phyloP scores from a whole-genome alignment of 441 rosid species.

The Viola pubescens region DNA sequence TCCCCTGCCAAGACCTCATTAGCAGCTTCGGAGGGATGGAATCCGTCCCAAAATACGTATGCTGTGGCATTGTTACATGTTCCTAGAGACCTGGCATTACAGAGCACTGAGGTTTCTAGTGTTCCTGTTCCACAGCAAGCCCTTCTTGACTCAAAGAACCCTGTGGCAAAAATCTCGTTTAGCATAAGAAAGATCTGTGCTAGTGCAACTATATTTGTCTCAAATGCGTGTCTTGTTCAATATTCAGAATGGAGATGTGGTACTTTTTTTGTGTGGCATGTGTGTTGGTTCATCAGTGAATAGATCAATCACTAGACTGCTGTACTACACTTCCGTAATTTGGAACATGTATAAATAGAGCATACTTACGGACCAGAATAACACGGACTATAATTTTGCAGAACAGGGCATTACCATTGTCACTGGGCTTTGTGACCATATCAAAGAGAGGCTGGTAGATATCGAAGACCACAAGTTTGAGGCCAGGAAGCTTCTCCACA shows the following conservation, averaged over 20 bases:
- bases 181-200: neutral
- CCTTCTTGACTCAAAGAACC: conserved; percentile 79
- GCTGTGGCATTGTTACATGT: conserved; percentile 50
- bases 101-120: conserved; percentile 73
- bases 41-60: conserved; percentile 89
- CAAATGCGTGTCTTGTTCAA: too few relatives aligned
- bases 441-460: conserved; percentile 68
- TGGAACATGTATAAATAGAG: too few relatives aligned
- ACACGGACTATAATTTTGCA: conserved; percentile 14
- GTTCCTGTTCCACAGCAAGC: conserved; percentile 95
- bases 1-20: conserved; percentile 57
- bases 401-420: conserved; percentile 44
- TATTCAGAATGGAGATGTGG: too few relatives aligned
- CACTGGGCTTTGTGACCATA: conserved; percentile 57
- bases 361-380: too few relatives aligned
- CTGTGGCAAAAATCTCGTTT: conserved; percentile 29
- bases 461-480: conserved; percentile 78
- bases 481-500: conserved; percentile 45
- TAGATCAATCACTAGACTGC: too few relatives aligned
- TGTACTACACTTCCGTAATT: too few relatives aligned
- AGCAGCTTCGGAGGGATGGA: conserved; percentile 92
- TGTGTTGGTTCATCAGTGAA: neutral
- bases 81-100: conserved; percentile 59
- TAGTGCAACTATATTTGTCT: too few relatives aligned
- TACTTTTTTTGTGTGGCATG: too few relatives aligned